Base-by-base conservation (phyloP, 495 filamentous ascomycete species). In the Wilcoxina mikolae region DNA sequence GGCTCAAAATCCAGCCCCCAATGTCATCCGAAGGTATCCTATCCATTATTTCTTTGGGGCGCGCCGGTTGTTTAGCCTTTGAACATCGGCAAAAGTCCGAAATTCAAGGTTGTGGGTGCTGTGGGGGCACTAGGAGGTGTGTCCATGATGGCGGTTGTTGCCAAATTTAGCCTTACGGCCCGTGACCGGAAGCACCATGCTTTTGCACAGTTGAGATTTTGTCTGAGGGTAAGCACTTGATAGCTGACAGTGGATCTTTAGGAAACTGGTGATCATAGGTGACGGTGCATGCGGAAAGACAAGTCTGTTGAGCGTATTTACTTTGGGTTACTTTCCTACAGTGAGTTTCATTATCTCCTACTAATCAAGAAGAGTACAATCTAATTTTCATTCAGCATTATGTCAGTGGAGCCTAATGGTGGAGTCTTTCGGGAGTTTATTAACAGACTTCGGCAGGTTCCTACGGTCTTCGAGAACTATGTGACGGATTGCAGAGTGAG, bases 391-490 rank as follows among this genome's bases (percentile, higher is more conserved):
- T 56, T 18, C 51, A 80, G 77, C 77, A 80, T 71, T 80, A 80
- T 65, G 77, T 80, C 58, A 70, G 76, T 76, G 54, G 4, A 58
- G 9, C 42, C 22, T 41, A 52, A n/a, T 38, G 26, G 52, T 50
- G 17, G 3, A 11, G n/a, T 23, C 10, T 39, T 45, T 12, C 46
- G 26, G 18, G 44, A 17, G 48, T 38, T 50, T 24, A 46, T 24
- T 54, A 20, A 52, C 39, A 46, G 51, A 26, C 25, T 39, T 26
- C 29, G 48, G 42, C 80, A 98, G 81, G 93, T 96, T 39, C 91
- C 91, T 0, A 99, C 91, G 57, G 91, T 99, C 38, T 99, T 99
- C 71, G 91, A 99, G 70, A 99, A 96, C 74, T 99, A 99, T 65
- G 91, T 99, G 53, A 95, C 91, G 59, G 91, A 99, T 73, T 95